phyloP scores from a whole-genome alignment of 2,329 filamentous ascomycete genomes.

The Verticillium dahliae region DNA sequence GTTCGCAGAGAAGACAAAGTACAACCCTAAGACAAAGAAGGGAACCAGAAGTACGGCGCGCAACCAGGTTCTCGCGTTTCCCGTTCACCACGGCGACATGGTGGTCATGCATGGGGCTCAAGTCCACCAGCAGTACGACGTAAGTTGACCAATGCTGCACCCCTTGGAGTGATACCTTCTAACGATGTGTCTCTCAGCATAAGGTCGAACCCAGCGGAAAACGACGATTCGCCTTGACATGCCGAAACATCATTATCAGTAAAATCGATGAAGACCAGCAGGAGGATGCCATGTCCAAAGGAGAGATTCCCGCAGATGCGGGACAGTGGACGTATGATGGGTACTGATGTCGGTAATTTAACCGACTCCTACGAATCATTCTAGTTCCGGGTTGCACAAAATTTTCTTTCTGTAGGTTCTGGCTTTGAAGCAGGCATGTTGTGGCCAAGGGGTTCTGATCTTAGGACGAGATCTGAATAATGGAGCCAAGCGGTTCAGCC shows the following conservation, averaged over 20 bases:
- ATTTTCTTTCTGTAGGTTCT: neutral
- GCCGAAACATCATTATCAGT: slow-evolving; percentile 40
- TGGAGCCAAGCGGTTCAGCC: too few relatives aligned
- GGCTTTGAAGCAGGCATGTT: neutral
- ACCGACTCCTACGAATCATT: neutral
- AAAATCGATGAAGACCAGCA: slow-evolving; percentile 25
- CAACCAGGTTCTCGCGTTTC: slow-evolving; percentile 26
- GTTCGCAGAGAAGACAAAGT: slow-evolving; percentile 44
- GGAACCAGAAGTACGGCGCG: slow-evolving; percentile 15
- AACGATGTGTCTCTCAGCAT: slow-evolving; percentile 29
- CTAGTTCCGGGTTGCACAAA: neutral
- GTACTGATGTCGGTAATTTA: neutral
- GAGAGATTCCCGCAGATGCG: slow-evolving; percentile 22
- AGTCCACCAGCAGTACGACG: slow-evolving; percentile 55
- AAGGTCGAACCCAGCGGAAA: slow-evolving; percentile 42
- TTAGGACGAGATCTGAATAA: too few relatives aligned
- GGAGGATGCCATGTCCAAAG: slow-evolving; percentile 19
- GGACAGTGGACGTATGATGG: slow-evolving; percentile 1
- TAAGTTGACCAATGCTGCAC: slow-evolving; percentile 15
- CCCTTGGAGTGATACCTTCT: slow-evolving; percentile 4
- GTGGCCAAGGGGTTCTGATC: neutral
- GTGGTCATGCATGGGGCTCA: slow-evolving; percentile 55
- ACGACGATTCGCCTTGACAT: slow-evolving; percentile 51
- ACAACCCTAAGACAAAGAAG: slow-evolving; percentile 11
- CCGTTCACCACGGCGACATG: slow-evolving; percentile 56